A percentile compares a stretch with the other conserved stretches of the same genome.
Conservation (phyloP, 306 rosid species). For the Fagus sylvatica region DNA sequence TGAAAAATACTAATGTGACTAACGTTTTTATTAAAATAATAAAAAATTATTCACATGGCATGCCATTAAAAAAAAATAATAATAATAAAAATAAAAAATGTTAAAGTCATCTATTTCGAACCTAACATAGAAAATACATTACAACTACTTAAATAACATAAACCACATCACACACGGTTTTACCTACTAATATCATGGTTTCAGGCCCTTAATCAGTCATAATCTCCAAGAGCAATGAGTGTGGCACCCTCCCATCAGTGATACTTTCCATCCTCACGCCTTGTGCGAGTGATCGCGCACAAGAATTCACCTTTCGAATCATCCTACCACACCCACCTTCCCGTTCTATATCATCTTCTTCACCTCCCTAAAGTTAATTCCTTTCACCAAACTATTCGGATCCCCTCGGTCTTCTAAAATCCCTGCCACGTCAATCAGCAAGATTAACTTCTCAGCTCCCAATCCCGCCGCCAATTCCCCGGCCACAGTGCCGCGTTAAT, state of each 20-base stretch:
- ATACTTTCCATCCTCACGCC: conserved; percentile 86
- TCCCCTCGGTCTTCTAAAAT: conserved; percentile 59
- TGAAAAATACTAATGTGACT: too few relatives aligned
- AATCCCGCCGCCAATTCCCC: conserved; percentile 88
- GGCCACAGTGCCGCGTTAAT: conserved; percentile 88
- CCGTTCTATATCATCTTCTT: conserved; percentile 75
- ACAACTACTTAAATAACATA: too few relatives aligned
- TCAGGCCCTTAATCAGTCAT: conserved; percentile 90
- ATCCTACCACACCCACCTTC: conserved; percentile 70
- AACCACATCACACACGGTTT: too few relatives aligned
- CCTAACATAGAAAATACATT: too few relatives aligned
- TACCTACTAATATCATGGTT: conserved; percentile 75
- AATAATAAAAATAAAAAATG: too few relatives aligned
- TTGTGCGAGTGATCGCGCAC: conserved; percentile 74
- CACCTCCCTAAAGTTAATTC: conserved; percentile 67
- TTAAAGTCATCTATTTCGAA: too few relatives aligned
- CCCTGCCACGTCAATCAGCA: conserved; percentile 91
- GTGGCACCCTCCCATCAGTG: conserved; percentile 76
- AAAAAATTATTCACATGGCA: too few relatives aligned
- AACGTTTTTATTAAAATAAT: too few relatives aligned
- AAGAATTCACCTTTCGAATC: conserved; percentile 87
- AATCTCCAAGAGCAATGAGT: conserved; percentile 79
- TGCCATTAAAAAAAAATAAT: too few relatives aligned
- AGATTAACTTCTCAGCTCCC: conserved; percentile 84
- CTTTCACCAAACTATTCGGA: conserved; percentile 70